Base-by-base conservation (phyloP, 768 basidiomycete species). In the Peribolospora kevripleyi region DNA sequence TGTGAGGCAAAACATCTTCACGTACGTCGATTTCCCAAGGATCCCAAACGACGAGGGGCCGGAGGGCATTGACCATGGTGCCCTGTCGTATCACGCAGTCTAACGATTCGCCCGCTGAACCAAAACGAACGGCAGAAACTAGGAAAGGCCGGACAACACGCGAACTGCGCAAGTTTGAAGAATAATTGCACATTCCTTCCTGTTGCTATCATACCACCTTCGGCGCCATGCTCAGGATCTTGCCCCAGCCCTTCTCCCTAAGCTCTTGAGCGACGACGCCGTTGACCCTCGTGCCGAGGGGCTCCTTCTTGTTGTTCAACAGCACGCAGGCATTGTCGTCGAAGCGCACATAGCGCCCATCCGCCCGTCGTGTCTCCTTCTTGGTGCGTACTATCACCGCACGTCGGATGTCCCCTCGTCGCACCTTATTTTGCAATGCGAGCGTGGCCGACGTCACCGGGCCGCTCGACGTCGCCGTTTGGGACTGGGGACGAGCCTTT, bases 261-360 rank as follows among this genome's bases (percentile, higher is more conserved):
- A 97, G 66, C 62, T 93, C 90, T 0, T 83, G 82, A 57, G 83
- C 87, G 48, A 97, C 90, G 48, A 90, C 80, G 0, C 90, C 88
- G 62, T 83, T 82, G 54, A 97, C 86, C 63, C 91, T 78, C 51
- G 88, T 93, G 14, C 88, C 90, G 56, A 97, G 65, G 82, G 95
- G 85, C 69, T 91, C 86, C 55, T 80, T 76, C 71, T 97, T 97
- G 72, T 85, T 85, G 68, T 97, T 95, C 55, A 97, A 68, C 42
- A 97, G 69, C 5, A 95, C 87, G 7, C 79, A 86, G 0, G 91
- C 91, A 63, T 95, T 95, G 74, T 95, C 91, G 69, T 95, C 91
- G 68, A 95, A 97, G 48, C 83, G 73, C 59, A 95, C 73, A 62
- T 76, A 73, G 39, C 85, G 75, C 10, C 91, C 91, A 68, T 95